Base-by-base conservation (phyloP, 202 grass and related monocot genomes). In the Digitaria exilis region DNA sequence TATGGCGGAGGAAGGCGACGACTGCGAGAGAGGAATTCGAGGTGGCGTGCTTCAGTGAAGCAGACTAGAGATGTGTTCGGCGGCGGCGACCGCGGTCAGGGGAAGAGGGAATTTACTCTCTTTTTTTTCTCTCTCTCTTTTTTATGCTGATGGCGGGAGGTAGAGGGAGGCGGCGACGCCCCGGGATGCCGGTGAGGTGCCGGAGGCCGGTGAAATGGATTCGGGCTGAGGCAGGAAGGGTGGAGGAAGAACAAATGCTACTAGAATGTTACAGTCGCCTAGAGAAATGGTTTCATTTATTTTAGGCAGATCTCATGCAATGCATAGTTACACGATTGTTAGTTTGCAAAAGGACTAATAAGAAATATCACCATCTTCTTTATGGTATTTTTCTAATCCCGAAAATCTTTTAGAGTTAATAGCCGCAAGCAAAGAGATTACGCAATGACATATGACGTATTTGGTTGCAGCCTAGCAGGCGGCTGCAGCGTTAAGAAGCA, bases 111-210 rank as follows among this genome's bases (percentile, higher is more conserved):
- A 50, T 55, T 74, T 74, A 4, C 19, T 14, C 9, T n/a, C 2
- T 6, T 55, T 41, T 57, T 21, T 32, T 2, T 28, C 15, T 17
- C 5, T 6, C 28, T 15, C n/a, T n/a, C n/a, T 22, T 22, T 37
- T 37, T 75, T 25, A 25, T 56, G 48, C 48, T 54, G 35, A 76
- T 76, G 73, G 73, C 54, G 73, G 73, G 54, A 76, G 73, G 54
- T 28, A 22, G 51, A 65, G 45, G 35, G 65, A 58, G 65, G 37
- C 65, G 32, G 79, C 37, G 65, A 59, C 65, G 52, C n/a, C 35
- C 54, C 54, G 34, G 34, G 37, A 59, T 16, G 73, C 73, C 65
- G 79, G 79, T 30, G 79, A 80, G 78, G 32, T 80, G 35, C 63
- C 48, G 45, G 25, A 79, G 62, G 29, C n/a, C 46, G 22, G 63